A percentile compares a stretch with the other conserved stretches of the same genome.
Conservation (phyloP, 1,139 yeast genomes). For the Lodderomyces theae region DNA sequence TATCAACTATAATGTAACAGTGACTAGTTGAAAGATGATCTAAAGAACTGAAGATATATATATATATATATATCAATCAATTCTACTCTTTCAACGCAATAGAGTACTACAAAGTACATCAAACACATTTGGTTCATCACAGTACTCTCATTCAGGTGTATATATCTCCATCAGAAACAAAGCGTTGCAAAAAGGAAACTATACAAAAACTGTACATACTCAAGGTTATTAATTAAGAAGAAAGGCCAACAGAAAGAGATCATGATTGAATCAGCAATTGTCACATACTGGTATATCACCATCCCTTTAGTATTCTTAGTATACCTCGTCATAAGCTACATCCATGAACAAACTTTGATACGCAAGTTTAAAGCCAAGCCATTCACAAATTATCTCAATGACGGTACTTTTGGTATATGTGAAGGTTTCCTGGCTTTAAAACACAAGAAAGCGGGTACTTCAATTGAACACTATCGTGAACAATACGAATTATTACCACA, state of each 20-base stretch:
- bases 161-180: too few relatives aligned
- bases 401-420: slow-evolving; percentile 17
- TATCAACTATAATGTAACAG: too few relatives aligned
- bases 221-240: too few relatives aligned
- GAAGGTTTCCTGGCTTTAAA: slow-evolving; percentile 13
- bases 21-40: too few relatives aligned
- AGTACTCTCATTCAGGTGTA: too few relatives aligned
- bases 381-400: slow-evolving; percentile 15
- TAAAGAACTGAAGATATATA: too few relatives aligned
- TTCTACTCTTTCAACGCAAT: too few relatives aligned
- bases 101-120: too few relatives aligned
- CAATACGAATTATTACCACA: slow-evolving; percentile 11
- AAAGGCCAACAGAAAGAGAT: neutral
- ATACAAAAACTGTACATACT: too few relatives aligned
- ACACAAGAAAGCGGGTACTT: slow-evolving; percentile 15
- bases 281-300: slow-evolving; percentile 1
- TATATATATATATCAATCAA: too few relatives aligned
- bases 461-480: slow-evolving; percentile 10
- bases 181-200: slow-evolving; percentile 1
- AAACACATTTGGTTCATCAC: too few relatives aligned
- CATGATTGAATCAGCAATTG: neutral
- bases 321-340: neutral
- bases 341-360: slow-evolving; percentile 8
- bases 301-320: neutral
- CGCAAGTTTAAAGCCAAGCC: slow-evolving; percentile 19